Base-by-base conservation (phyloP, 73 alveolate genomes). In the Durusdinium trenchii region DNA sequence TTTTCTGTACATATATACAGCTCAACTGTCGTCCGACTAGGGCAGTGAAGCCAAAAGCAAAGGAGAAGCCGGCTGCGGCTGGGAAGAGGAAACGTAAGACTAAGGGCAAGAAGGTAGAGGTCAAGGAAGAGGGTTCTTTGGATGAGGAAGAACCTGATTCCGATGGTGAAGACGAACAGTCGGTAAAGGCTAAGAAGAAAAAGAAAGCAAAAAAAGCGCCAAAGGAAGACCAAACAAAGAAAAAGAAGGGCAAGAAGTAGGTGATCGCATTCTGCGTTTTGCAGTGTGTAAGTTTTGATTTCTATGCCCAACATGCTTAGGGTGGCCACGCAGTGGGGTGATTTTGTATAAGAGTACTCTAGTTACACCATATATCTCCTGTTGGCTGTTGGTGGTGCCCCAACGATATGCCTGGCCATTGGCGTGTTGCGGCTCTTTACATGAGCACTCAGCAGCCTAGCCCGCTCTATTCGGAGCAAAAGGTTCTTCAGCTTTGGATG, bases 1-100 rank as follows among this genome's bases (percentile, higher is more conserved):
- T n/a, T n/a, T n/a, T n/a, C n/a, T n/a, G n/a, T n/a, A n/a, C n/a
- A n/a, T n/a, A n/a, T n/a, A n/a, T n/a, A n/a, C n/a, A n/a, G n/a
- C n/a, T n/a, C n/a, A 57, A 16, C n/a, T 60, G n/a, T 60, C 30
- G 73, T 60, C n/a, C 30, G 43, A 62, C 89, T 67, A 81, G 91
- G 91, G 91, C 91, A 3, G 91, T 81, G 91, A 81, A 81, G 35
- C 60, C 91, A 3, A 48, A 47, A 5, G 91, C 91, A 30, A 81
- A 81, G n/a, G 71, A 64, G 35, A 32, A 5, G 35, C 20, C 71
- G 3, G n/a, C n/a, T n/a, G 10, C 4, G 36, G 61, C 50, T 9
- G 23, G 43, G 86, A 75, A 42, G 23, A 40, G 45, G 36, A 42
- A 42, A 40, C 18, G 52, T 0, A 71, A 71, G 83, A n/a, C n/a